Evolutionary conservation across 1,284 basidiomycete genomes (phyloP), one percentile per base, ranked within the genome.

Genomic region (Meripilus lineatus): DNA sequence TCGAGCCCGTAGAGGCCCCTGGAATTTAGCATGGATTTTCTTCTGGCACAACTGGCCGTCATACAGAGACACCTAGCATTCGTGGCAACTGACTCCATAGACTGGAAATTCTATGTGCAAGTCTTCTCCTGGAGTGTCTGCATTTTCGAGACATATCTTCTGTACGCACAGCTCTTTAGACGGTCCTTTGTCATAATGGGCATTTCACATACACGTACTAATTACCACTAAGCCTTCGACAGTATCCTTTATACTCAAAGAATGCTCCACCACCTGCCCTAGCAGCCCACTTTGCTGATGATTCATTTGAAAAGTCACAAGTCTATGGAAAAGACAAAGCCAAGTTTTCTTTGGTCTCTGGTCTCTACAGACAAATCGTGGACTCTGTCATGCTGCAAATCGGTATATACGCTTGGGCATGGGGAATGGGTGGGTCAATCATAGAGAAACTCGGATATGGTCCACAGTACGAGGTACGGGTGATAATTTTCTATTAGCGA

Each of bases 281-380:
- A 3, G 79, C 77, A 1, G 66, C 67, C 1, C 86, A 95, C 59
- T 86, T 96, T 52, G 74, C 76, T 5, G 62, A 71, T 14, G 80
- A 86, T 1, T 84, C 83, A 5, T 96, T 93, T 65, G 68, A 79
- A 48, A 96, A 96, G 58, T 93, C 92, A 1, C 94, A 98, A 64
- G 67, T 72, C 21, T 99, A 99, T 68, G 91, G 93, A 15, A 79
- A 77, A 40, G 91, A 95, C 75, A 97, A 98, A 68, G 86, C 93
- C n/a, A 77, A 79, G 56, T 95, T 89, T 64, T 77, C 80, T 1
- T 68, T 96, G 37, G 62, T 92, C 50, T 79, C 84, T 0, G 81
- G 82, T 1, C 51, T 93, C 45, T 81, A 84, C 62, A 82, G 82
- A 58, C 88, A 92, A 59, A 55, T 74, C 32, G 58, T 91, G 22